A percentile compares a stretch with the other conserved stretches of the same genome.
Conservation (phyloP, 257 asterid genomes). For the Lantana camara region DNA sequence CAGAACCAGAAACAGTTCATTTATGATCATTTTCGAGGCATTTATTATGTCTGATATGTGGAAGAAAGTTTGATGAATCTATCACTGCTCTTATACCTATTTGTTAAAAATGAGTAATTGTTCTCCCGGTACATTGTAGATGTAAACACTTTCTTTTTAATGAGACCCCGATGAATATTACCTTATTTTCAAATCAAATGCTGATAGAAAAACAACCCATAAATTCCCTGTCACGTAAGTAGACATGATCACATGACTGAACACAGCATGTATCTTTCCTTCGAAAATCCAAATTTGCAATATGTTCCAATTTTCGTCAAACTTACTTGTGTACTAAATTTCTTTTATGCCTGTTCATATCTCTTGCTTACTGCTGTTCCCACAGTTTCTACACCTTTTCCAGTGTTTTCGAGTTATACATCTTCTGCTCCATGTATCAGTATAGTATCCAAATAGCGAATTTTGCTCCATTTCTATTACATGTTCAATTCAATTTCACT, state of each 20-base stretch:
- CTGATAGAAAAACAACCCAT: not conserved
- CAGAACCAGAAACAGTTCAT: no score
- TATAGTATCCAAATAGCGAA: not conserved
- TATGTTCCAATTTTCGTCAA: not conserved
- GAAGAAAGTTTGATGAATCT: not conserved
- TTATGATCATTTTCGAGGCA: not conserved
- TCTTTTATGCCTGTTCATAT: conserved; percentile 2
- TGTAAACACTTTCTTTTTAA: not conserved
- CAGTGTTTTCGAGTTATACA: not conserved
- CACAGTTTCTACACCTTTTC: not conserved
- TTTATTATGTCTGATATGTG: not conserved
- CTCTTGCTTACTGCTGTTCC: conserved; percentile 11
- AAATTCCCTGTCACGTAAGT: not conserved
- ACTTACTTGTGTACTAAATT: not conserved
- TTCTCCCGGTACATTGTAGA: not conserved
- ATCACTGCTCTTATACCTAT: not conserved
- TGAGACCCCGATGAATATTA: not conserved
- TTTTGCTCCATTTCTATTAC: conserved; percentile 11
- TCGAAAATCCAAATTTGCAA: not conserved
- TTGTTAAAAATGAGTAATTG: not conserved
- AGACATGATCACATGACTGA: not conserved
- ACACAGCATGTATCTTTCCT: not conserved
- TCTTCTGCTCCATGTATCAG: not conserved
- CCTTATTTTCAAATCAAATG: not conserved
- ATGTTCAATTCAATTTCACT: conserved; percentile 15